Base-by-base conservation (phyloP, 371 early-diverging fungal species). In the Mucor saturninus region DNA sequence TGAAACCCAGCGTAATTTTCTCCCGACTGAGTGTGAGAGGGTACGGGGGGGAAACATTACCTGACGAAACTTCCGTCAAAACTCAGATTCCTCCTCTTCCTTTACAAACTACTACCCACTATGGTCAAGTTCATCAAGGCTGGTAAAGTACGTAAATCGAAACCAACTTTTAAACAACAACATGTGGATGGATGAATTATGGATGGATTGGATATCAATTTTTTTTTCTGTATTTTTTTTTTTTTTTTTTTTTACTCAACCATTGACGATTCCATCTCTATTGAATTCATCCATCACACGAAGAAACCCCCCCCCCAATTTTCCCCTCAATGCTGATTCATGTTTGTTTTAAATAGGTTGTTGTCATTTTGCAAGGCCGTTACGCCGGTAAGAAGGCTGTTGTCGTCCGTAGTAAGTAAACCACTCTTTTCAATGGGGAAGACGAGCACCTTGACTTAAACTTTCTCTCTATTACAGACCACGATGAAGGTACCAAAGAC, bases 351-450 rank as follows among this genome's bases (percentile, higher is more conserved):
- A 3, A 11, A 15, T 65, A 98, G 94, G 98, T 97, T 75, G 98
- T 95, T 73, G 90, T 98, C 69, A 83, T 98, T 81, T 93, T 97
- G 68, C 92, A 95, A 77, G 99, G 99, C 71, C 94, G 97, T 71
- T 94, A 92, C 76, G 98, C 99, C 83, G 99, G 99, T 73, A 96
- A 95, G 90, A 98, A 98, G 92, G 98, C 98, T 69, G 98, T 98
- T 72, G 95, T 98, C 76, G 93, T 98, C 79, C 96, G 97, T 86
- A 93, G 91, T 91, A 85, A 64, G 77, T 67, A 65, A 43, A n/a
- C 11, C 50, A 38, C 43, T 35, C 39, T 11, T 54, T 29, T 68
- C 61, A 63, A 58, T 43, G 15, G 14, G 15, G n/a, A 40, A 40
- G 8, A 40, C 14, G 40, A 40, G 2, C 21, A 38, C n/a, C n/a